phyloP scores from a whole-genome alignment of 176 grass and related monocot species.

The Aegilops tauschii region DNA sequence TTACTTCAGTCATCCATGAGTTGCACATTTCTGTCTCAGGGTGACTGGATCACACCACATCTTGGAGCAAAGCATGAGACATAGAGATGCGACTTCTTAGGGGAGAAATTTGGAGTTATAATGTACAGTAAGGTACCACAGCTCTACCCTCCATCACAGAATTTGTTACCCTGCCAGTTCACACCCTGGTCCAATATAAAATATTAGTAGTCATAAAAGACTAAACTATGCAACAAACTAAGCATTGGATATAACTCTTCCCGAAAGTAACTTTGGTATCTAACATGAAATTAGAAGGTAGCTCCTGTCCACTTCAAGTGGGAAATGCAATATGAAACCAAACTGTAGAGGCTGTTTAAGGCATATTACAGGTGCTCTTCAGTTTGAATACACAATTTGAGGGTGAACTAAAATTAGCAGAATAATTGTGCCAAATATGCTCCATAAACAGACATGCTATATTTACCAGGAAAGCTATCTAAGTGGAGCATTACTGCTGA shows the following conservation, averaged over 20 bases:
- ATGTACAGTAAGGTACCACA: neutral
- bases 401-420: constrained; percentile 9
- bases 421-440: neutral
- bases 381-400: neutral
- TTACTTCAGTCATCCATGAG: constrained; percentile 3
- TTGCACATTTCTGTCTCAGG: neutral
- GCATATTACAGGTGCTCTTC: constrained; percentile 4
- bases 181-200: constrained; percentile 52
- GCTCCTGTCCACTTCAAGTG: neutral
- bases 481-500: neutral
- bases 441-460: neutral
- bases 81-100: neutral
- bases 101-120: constrained; percentile 6
- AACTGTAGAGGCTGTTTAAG: neutral
- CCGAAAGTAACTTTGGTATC: neutral
- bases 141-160: constrained; percentile 62
- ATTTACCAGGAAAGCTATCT: constrained; percentile 6
- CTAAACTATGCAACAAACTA: neutral
- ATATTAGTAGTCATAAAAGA: constrained; percentile 29
- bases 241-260: neutral
- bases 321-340: constrained; percentile 14
- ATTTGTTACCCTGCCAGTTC: constrained; percentile 49
- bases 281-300: neutral
- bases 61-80: neutral
- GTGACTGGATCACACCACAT: neutral